Evolutionary conservation across 2,329 filamentous ascomycete species (phyloP), one percentile per base, ranked within the genome.

Genomic region (Aspergillus novoparasiticus): DNA sequence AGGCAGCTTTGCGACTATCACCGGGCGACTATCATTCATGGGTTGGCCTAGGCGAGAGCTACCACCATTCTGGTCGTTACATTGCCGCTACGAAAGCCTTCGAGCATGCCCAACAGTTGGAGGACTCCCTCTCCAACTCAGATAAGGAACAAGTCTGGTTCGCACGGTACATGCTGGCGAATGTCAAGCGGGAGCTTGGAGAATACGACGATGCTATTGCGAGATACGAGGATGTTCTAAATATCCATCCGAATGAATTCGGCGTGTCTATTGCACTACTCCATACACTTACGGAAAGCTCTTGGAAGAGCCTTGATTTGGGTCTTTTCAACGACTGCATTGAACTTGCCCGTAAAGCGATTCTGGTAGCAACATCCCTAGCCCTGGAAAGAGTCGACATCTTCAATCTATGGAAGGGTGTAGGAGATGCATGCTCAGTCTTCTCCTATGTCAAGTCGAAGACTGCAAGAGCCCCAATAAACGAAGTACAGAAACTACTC

Each of bases 31-130:
- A 98, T 73, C 91, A 99, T 78, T 96, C 92, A 0, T 99, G 94
- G 88, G 91, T 99, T 28, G 95, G 95, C 1, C 84, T 99, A 1
- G 95, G 94, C n/a, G 95, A 99, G 79, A 96, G 93, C 73, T 99
- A 99, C 73, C 91, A 97, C 75, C 95, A 92, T 69, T 96, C 94
- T 19, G 94, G 95, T 11, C 86, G 94, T 66, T 96, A 96, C 73
- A 91, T 97, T 64, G 94, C 95, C n/a, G 94, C 95, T 0, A 92
- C 91, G 4, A 94, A 95, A 73, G 93, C 95, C 0, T 95, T 98
- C 68, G 83, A 91, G 39, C 91, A 96, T 72, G 95, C 94, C 0
- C 89, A 94, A 73, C 86, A 86, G 59, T 83, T 97, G 5, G 91
- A 94, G 66, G 83, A 86, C 32, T 83, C 84, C 1, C 76, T 85